Evolutionary conservation across 116 monocot genomes (phyloP).

Genomic region (Posidonia oceanica): DNA sequence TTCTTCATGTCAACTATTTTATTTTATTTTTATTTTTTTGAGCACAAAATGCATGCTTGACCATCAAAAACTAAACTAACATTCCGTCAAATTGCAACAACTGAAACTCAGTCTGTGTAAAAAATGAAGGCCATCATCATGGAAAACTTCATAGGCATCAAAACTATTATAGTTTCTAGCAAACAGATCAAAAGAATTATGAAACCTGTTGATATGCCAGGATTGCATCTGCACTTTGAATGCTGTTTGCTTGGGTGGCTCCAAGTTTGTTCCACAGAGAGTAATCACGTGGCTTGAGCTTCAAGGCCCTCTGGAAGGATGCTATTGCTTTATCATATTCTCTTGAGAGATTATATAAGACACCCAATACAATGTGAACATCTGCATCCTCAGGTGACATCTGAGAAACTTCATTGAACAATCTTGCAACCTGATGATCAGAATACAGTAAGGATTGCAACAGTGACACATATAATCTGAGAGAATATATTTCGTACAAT

Average conservation of each 20-base stretch:
- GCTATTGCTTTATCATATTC: conserved; percentile 93
- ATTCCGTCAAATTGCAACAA: too few species aligned
- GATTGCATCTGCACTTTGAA: conserved; percentile 93
- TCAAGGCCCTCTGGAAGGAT: conserved; percentile 71
- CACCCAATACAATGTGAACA: conserved; percentile 94
- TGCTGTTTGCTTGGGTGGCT: conserved; percentile 97
- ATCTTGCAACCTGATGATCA: conserved; percentile 57
- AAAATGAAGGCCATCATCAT: background rate
- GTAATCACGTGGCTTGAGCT: conserved; percentile 91
- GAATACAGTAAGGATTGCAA: conserved; percentile 3
- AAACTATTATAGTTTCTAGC: background rate
- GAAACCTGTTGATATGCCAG: conserved; percentile 81
- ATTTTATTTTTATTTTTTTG: too few species aligned
- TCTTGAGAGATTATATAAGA: conserved; percentile 86
- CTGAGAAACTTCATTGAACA: conserved; percentile 86
- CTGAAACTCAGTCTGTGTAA: background rate
- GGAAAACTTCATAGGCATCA: too few species aligned
- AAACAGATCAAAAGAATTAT: background rate
- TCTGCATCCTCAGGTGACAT: conserved; percentile 96
- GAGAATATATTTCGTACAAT: background rate
- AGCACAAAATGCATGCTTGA: too few species aligned
- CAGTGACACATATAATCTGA: background rate
- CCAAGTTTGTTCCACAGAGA: conserved; percentile 99
- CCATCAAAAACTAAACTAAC: too few species aligned
- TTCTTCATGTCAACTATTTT: too few species aligned